These are phyloP conservation scores for Pleurotus djamor DNA, from an alignment of 768 basidiomycete genomes.

Conservation along the genomic window DNA sequence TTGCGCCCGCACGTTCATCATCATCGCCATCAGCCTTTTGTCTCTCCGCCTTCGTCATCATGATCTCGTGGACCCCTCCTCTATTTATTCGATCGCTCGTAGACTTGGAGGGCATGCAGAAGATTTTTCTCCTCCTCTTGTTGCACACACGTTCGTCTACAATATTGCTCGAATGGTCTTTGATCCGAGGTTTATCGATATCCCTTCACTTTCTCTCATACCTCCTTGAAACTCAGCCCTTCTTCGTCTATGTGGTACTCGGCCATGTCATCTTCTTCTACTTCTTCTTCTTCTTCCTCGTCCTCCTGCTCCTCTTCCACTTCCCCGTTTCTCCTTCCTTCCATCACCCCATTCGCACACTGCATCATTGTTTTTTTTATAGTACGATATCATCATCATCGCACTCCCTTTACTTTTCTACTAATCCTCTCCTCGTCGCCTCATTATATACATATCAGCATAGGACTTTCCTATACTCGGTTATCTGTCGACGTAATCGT, in stretches of 20 bases:
- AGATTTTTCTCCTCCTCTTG: not conserved
- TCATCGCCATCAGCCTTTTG: not conserved
- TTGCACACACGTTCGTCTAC: constrained; percentile 3
- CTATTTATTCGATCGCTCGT: not conserved
- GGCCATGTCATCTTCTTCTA: not conserved
- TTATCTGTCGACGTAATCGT: too few species aligned
- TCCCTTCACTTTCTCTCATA: not conserved
- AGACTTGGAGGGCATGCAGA: not conserved
- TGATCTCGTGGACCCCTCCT: not conserved
- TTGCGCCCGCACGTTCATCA: not conserved
- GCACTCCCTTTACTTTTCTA: not conserved
- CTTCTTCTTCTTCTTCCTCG: not conserved
- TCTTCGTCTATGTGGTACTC: not conserved
- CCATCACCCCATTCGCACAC: not conserved
- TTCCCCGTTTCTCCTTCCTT: not conserved
- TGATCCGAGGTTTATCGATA: constrained; percentile 6
- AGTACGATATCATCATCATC: not conserved
- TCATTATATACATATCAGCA: not conserved
- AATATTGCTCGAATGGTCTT: not conserved
- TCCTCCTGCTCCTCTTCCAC: too few species aligned
- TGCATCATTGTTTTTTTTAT: too few species aligned
- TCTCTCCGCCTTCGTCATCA: not conserved
- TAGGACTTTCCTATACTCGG: not conserved
- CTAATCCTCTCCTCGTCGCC: not conserved
- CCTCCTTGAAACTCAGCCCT: not conserved